These are phyloP conservation scores for Trichophyton mentagrophytes DNA, from an alignment of 2,329 filamentous ascomycete species.

Conservation along the genomic window DNA sequence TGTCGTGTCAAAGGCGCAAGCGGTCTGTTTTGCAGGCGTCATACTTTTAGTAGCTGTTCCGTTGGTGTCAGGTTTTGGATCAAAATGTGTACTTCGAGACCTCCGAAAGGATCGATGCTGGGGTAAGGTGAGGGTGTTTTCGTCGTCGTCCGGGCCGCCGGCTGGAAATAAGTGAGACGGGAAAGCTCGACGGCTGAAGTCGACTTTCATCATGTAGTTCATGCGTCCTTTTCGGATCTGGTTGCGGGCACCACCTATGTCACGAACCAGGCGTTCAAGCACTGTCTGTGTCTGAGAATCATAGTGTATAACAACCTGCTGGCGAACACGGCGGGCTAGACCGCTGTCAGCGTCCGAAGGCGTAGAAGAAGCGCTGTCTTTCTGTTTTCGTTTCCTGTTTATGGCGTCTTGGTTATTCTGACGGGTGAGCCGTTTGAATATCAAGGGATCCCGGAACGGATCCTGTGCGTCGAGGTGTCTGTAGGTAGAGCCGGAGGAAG, in stretches of 20 bases:
- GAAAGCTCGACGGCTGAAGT: conserved; percentile 12
- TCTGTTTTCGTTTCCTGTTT: conserved; percentile 22
- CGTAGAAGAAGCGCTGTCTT: conserved; percentile 9
- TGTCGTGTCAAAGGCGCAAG: conserved; percentile 54
- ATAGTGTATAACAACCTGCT: conserved; percentile 80
- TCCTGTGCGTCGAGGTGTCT: neutral
- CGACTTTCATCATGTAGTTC: conserved; percentile 20
- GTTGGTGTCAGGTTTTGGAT: neutral
- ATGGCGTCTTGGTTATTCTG: conserved; percentile 11
- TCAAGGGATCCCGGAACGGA: conserved; percentile 6
- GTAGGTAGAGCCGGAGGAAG: neutral
- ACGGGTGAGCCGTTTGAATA: conserved; percentile 6
- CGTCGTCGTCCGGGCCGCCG: conserved; percentile 1
- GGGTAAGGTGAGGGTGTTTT: neutral
- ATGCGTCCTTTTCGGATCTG: conserved; percentile 76
- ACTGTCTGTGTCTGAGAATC: conserved; percentile 74
- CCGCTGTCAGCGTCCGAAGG: conserved; percentile 5
- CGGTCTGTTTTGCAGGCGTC: conserved; percentile 26
- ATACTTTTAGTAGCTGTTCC: neutral
- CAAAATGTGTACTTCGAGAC: conserved; percentile 3
- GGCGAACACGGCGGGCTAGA: conserved; percentile 52
- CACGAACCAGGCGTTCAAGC: conserved; percentile 71
- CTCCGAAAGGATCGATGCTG: conserved; percentile 9
- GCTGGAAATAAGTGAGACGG: conserved; percentile 1
- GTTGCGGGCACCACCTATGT: conserved; percentile 68